Evolutionary conservation across 306 rosid species (phyloP), one percentile per base, ranked within the genome.

Genomic region (Ziziphus jujuba): DNA sequence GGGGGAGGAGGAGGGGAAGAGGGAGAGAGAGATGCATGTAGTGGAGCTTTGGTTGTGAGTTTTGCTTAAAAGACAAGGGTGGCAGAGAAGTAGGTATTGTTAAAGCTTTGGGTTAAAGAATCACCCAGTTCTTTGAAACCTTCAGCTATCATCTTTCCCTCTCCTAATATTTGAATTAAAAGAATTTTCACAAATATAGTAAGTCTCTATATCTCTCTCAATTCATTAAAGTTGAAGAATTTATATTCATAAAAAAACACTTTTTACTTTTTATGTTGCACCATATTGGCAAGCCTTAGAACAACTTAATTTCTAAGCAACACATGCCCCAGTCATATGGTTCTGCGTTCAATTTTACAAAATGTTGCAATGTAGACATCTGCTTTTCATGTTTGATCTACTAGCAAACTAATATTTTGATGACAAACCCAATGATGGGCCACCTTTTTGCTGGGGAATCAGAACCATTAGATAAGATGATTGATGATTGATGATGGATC

Each of bases 11-110:
- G 51, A 57, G 64, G 11, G 48, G 66, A 59, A 79, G 40, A 66
- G 56, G 35, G 72, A 67, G 38, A 70, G 68, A 56, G 67, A 43
- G 68, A 56, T 72, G 59, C 78, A 31, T 70, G 75, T 60, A 66
- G 79, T 83, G 84, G 72, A 73, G 76, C 82, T 76, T 84, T 78
- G 73, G 87, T 79, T 82, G 81, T 74, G 74, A 81, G 84, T 81
- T 66, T 93, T 88, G 96, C 97, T 90, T 93, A 65, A 82, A 93
- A 81, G 96, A 88, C 88, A 93, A 93, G 97, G 69, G 80, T 82
- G 77, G 33, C 82, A 74, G 77, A 75, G 80, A 72, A 80, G 84
- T 82, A 81, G 92, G 91, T 88, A 78, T 66, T 85, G 84, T 50
- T 69, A 52, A 85, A 81, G 71, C 97, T 93, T 93, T 82, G 78